A percentile compares a stretch with the other conserved stretches of the same genome.
Evolutionary conservation across 257 asterid species (phyloP).

Genomic region (Penstemon barbatus): DNA sequence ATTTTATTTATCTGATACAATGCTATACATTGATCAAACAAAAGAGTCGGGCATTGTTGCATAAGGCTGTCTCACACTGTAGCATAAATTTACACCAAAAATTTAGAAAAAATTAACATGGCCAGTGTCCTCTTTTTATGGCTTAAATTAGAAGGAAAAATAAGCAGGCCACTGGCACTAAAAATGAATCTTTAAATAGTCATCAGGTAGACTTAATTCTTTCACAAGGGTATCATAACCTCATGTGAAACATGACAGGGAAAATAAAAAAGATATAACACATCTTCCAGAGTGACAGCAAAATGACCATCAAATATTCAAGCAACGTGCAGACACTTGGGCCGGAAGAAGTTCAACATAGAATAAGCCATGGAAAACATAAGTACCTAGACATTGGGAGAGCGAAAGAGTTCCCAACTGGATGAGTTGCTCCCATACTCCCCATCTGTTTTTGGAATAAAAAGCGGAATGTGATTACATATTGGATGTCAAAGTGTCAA

Average conservation of each 20-base stretch:
- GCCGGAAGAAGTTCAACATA: conserved; percentile 1
- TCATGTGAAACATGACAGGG: no score
- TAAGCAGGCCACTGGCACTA: not conserved
- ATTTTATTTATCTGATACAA: no score
- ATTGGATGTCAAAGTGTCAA: conserved; percentile 10
- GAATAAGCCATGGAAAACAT: conserved; percentile 10
- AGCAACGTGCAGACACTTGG: not conserved
- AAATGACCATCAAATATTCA: not conserved
- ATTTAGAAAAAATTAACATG: not conserved
- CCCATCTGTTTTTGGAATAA: conserved; percentile 54
- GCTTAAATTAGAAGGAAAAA: not conserved
- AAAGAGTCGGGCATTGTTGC: not conserved
- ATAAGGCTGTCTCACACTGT: no score
- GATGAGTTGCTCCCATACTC: conserved; percentile 25
- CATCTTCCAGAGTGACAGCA: not conserved
- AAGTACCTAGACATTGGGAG: conserved; percentile 60
- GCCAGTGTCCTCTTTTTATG: not conserved
- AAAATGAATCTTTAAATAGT: not conserved
- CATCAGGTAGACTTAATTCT: not conserved
- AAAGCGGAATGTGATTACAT: conserved; percentile 16
- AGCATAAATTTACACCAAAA: no score
- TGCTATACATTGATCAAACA: not conserved
- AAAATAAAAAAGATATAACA: not conserved
- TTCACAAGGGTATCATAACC: no score
- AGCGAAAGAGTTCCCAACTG: conserved; percentile 49